These are phyloP conservation scores for Clonostachys solani DNA, from an alignment of 2,329 filamentous ascomycete species.

Conservation along the genomic window DNA sequence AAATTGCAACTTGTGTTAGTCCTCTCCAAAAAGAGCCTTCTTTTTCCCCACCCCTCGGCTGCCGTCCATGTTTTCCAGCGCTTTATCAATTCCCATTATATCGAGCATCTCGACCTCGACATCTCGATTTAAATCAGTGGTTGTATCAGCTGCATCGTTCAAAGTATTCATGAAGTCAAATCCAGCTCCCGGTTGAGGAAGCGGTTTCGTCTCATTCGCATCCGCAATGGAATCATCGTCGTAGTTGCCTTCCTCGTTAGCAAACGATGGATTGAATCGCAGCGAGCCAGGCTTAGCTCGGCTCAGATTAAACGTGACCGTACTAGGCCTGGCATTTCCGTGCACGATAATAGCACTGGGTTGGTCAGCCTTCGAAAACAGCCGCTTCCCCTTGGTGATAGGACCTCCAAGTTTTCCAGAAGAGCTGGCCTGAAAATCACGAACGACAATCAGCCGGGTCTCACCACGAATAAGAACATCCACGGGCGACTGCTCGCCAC, in stretches of 20 bases:
- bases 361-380: conserved; percentile 31
- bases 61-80: conserved; percentile 49
- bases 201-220: neutral
- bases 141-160: conserved; percentile 46
- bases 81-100: conserved; percentile 62
- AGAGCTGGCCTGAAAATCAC: conserved; percentile 44
- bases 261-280: conserved; percentile 17
- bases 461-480: conserved; percentile 53
- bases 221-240: conserved; percentile 4
- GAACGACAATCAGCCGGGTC: conserved; percentile 48
- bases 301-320: conserved; percentile 46
- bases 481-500: conserved; percentile 39
- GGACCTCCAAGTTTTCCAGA: conserved; percentile 37
- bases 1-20: conserved; percentile 10
- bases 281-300: conserved; percentile 33
- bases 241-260: neutral
- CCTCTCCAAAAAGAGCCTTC: conserved; percentile 47
- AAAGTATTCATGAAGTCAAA: conserved; percentile 49
- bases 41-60: conserved; percentile 42
- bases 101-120: conserved; percentile 59
- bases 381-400: conserved; percentile 23
- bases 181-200: conserved; percentile 25
- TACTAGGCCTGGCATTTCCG: conserved; percentile 23
- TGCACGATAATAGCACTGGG: conserved; percentile 53
- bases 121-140: conserved; percentile 45